Evolutionary conservation across 257 asterid genomes (phyloP), one percentile per base, ranked within the genome.

Genomic region (Catharanthus roseus): DNA sequence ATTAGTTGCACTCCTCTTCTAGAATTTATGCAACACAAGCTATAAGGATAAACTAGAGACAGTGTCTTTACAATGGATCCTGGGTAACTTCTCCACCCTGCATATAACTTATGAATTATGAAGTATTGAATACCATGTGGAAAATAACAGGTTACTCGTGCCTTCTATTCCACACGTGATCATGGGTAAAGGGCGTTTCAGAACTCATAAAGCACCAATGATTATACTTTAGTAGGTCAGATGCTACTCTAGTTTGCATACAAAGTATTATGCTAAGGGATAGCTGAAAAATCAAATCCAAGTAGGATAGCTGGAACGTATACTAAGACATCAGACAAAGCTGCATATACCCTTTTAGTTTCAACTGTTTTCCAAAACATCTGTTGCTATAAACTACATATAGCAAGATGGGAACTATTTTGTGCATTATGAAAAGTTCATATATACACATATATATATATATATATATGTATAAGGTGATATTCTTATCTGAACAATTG

Each of bases 21-120:
- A 65, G 77, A 55, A 68, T 57, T 54, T 65, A 68, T 71, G 62
- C 67, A 65, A 84, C 68, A 62, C 82, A 69, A 79, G 69, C 71
- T 76, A 61, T 67, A 60, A 49, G 79, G 84, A 81, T 72, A 82
- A 50, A 78, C 63, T 67, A 77, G 57, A 65, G 79, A 73, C 9
- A 72, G 69, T 39, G 77, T 74, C 71, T 74, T 80, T 24, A 71
- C 15, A 63, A 72, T 65, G 71, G 78, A 80, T 68, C 90, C 82
- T 54, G 83, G 81, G 65, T 50, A 77, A 71, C 72, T 77, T 78
- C 86, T 79, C 56, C 69, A 53, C 54, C 93, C 96, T 91, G 88
- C 39, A 73, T 64, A 67, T 60, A 50, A 72, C 56, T 73, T 42
- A 6, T 31, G 13, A 12, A 57, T 15, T 49, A 55, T 62, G 45